Evolutionary conservation across 371 early-diverging fungal species (phyloP).

Genomic region (Mortierella sp.): DNA sequence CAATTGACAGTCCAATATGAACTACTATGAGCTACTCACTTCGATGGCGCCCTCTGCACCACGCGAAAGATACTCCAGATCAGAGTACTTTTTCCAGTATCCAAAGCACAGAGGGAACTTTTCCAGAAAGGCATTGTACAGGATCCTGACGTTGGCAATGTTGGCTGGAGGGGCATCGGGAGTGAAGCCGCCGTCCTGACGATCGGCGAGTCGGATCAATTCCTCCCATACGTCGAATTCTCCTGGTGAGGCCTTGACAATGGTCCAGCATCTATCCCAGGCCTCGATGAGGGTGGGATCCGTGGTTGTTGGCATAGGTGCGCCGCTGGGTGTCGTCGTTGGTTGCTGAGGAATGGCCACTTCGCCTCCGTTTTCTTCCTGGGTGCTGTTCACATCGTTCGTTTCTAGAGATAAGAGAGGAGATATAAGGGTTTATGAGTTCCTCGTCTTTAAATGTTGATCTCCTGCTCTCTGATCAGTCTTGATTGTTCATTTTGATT

Average conservation of each 20-base stretch:
- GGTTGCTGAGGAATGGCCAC: slow-evolving; percentile 16
- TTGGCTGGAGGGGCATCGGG: slow-evolving; percentile 57
- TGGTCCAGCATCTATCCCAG: slow-evolving; percentile 66
- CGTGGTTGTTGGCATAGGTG: slow-evolving; percentile 49
- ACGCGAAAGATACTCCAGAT: slow-evolving; percentile 63
- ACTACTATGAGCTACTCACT: slow-evolving; percentile 45
- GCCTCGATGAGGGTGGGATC: slow-evolving; percentile 52
- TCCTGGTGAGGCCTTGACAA: slow-evolving; percentile 65
- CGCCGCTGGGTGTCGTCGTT: slow-evolving; percentile 50
- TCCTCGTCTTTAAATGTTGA: no score
- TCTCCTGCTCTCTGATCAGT: no score
- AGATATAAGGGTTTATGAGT: no score
- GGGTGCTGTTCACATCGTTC: not conserved
- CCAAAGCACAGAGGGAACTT: slow-evolving; percentile 82
- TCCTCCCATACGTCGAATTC: slow-evolving; percentile 75
- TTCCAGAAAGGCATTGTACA: slow-evolving; percentile 73
- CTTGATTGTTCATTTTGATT: no score
- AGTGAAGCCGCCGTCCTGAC: slow-evolving; percentile 64
- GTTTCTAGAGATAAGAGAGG: not conserved
- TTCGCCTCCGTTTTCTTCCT: slow-evolving; percentile 3
- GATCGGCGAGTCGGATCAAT: slow-evolving; percentile 66
- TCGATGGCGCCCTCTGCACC: slow-evolving; percentile 70
- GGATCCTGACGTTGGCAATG: slow-evolving; percentile 60
- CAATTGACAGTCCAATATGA: not conserved
- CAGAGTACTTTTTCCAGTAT: slow-evolving; percentile 85